Conservation (phyloP, 140 eudicot species). For the Ambrosia hybrid region DNA sequence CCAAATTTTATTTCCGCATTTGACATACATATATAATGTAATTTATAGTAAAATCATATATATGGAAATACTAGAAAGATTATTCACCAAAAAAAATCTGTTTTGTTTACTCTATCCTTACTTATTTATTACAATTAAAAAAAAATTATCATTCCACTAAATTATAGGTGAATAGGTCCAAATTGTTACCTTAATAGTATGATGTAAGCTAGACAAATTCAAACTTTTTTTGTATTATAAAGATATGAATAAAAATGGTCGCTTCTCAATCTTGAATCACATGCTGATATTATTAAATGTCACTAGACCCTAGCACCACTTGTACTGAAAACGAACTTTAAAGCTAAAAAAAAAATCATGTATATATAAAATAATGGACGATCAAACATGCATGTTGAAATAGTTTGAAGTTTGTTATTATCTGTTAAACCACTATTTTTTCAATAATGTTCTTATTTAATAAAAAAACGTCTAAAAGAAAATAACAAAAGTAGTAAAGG, state of each 20-base stretch:
- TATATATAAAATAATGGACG: not conserved
- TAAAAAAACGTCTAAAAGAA: not conserved
- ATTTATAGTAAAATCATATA: not conserved
- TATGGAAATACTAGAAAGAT: not conserved
- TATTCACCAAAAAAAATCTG: too few relatives aligned
- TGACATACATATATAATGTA: not conserved
- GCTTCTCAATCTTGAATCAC: not conserved
- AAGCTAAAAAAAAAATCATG: not conserved
- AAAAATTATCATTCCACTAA: not conserved
- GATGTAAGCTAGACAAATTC: not conserved
- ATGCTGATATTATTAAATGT: slow-evolving; percentile 2
- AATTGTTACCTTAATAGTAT: not conserved
- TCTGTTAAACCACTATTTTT: not conserved
- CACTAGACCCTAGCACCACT: not conserved
- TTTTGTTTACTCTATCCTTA: not conserved
- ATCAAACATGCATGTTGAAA: not conserved
- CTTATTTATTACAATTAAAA: not conserved
- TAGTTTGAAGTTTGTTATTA: not conserved
- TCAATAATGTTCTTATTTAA: not conserved
- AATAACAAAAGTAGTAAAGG: not conserved
- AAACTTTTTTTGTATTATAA: slow-evolving; percentile 4
- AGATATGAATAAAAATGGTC: not conserved
- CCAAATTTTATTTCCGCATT: not conserved
- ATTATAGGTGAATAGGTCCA: not conserved
- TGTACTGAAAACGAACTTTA: not conserved